These are phyloP conservation scores for Blepharisma stoltei DNA, from an alignment of 73 alveolate species.

Conservation along the genomic window DNA sequence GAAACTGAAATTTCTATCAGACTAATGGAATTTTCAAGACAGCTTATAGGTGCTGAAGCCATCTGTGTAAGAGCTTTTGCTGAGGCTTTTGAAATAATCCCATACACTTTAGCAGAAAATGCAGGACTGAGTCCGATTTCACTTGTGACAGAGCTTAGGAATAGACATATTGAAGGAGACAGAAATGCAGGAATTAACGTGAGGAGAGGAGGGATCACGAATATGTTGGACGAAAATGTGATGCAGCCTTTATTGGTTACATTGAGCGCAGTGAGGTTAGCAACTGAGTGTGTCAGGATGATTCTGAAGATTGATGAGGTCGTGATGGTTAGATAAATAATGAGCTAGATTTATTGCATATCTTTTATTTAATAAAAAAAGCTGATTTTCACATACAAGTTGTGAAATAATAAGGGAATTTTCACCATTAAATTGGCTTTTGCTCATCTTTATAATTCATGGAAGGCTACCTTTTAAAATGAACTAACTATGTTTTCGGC, in stretches of 20 bases:
- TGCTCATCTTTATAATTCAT: too few relatives aligned
- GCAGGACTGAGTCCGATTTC: slow-evolving; percentile 98
- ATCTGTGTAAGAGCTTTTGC: neutral
- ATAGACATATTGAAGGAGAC: slow-evolving; percentile 91
- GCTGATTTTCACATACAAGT: too few relatives aligned
- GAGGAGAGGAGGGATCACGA: slow-evolving; percentile 57
- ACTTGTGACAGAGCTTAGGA: slow-evolving; percentile 96
- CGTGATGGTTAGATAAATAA: slow-evolving; percentile 57
- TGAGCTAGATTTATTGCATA: too few relatives aligned
- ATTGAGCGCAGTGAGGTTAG: slow-evolving; percentile 91
- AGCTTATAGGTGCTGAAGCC: neutral
- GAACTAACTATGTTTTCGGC: slow-evolving; percentile 24
- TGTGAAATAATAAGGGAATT: too few relatives aligned
- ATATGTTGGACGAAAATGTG: slow-evolving; percentile 96
- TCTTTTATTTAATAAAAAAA: too few relatives aligned
- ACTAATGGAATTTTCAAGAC: slow-evolving; percentile 71
- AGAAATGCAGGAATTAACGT: slow-evolving; percentile 92
- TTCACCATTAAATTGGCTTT: too few relatives aligned
- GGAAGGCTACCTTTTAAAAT: slow-evolving; percentile 12
- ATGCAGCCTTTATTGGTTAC: slow-evolving; percentile 98
- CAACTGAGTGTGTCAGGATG: slow-evolving; percentile 99
- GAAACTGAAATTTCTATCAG: slow-evolving; percentile 96
- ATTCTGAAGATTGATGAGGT: slow-evolving; percentile 99
- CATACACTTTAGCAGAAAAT: slow-evolving; percentile 99
- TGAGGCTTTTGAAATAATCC: slow-evolving; percentile 62